Base-by-base conservation (phyloP, 805 yeast genomes). In the Candida caryicola region DNA sequence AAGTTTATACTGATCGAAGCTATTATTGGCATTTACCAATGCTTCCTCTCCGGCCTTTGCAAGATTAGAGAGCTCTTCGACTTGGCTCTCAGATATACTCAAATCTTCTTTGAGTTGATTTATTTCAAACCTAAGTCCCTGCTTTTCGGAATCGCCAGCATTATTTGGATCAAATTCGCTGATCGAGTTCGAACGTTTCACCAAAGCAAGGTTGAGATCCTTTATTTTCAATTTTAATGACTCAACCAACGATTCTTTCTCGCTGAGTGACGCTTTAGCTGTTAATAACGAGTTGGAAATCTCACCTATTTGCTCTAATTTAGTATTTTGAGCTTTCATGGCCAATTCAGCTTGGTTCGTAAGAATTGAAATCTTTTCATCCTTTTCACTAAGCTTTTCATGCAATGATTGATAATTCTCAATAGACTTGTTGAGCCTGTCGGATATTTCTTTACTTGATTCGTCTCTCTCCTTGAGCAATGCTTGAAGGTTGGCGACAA, bases 21-120 rank as follows among this genome's bases (percentile, higher is more conserved):
- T 66, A 15, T 64, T 62, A 19, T 76, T 79, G 42, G 85, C 64
- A 32, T 71, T 66, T 27, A 64, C 59, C 27, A 86, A 65, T 4
- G 89, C 79, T 36, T 74, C 76, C 52, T 86, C 95, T 3, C 87
- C 77, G 10, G 84, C 77, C 36, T 62, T 60, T 0, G 89, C 80
- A 29, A 86, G 71, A n/a, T 64, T 66, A 40, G 80, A 76, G 54
- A 81, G 76, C 47, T 82, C 81, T n/a, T 69, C 69, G 7, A 76
- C 71, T 49, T 74, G 79, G n/a, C 73, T 65, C 46, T 76, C 75
- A 1, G 86, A 77, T 12, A 74, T 63, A 16, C 70, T 74, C 39
- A 83, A 68, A 39, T 82, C 86, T 31, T 69, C 65, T 37, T 72
- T 67, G 6, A 82, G 64, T 40, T 66, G 66, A 23, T 71, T 72